A percentile compares a stretch with the other conserved stretches of the same genome.
Evolutionary conservation across 768 basidiomycete genomes (phyloP).

Genomic region (Tephrocybe rancida): DNA sequence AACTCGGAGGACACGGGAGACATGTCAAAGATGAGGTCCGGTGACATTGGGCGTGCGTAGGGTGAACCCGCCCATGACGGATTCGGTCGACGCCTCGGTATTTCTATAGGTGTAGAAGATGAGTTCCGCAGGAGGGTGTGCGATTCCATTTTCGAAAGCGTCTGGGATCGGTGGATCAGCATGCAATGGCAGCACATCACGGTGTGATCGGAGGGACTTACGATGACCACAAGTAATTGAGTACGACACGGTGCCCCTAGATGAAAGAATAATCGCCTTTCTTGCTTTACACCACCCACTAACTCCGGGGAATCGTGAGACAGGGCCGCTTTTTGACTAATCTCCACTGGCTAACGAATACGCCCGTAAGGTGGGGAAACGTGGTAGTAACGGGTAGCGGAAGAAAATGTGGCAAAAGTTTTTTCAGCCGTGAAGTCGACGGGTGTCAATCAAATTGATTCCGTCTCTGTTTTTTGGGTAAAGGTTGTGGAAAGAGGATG

Average conservation of each 20-base stretch:
- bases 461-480: constrained; percentile 4
- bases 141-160: constrained; percentile 12
- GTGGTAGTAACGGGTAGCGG: background rate
- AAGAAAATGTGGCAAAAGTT: constrained; percentile 13
- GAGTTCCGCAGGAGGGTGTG: constrained; percentile 16
- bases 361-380: background rate
- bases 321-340: background rate
- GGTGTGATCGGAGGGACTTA: constrained; percentile 14
- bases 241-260: constrained; percentile 4
- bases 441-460: constrained; percentile 16
- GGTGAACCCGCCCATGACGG: constrained; percentile 27
- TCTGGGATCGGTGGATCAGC: constrained; percentile 9
- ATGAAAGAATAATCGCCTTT: background rate
- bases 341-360: background rate
- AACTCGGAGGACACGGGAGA: constrained; percentile 41
- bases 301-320: background rate
- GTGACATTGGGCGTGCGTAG: constrained; percentile 33
- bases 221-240: constrained; percentile 6
- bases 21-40: constrained; percentile 58
- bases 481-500: background rate
- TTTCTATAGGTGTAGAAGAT: constrained; percentile 47
- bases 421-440: constrained; percentile 9
- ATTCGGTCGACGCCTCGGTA: constrained; percentile 36
- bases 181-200: background rate
- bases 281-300: constrained; percentile 1